Evolutionary conservation across 2,329 filamentous ascomycete species (phyloP).

Genomic region (Fusarium subtropicale): DNA sequence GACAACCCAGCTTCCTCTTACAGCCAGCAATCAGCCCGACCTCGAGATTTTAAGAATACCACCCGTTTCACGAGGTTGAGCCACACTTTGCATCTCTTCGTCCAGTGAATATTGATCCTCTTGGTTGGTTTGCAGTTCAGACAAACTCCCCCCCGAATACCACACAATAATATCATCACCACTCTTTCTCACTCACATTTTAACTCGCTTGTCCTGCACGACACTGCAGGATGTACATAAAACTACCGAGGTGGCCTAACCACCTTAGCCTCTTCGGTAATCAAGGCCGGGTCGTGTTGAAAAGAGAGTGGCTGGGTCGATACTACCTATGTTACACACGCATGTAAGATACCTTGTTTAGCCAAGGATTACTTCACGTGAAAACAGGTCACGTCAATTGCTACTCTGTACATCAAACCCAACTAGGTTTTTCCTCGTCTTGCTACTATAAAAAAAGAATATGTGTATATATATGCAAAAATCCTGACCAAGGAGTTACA

Average conservation of each 20-base stretch:
- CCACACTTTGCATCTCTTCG: background rate
- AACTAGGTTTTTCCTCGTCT: background rate
- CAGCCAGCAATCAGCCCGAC: slow-evolving; percentile 13
- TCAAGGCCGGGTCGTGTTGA: slow-evolving; percentile 29
- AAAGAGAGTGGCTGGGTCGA: slow-evolving; percentile 40
- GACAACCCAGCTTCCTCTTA: slow-evolving; percentile 36
- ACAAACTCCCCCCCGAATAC: background rate
- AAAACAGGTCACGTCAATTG: slow-evolving; percentile 17
- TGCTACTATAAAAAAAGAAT: slow-evolving; percentile 4
- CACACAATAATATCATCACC: background rate
- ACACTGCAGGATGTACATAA: slow-evolving; percentile 27
- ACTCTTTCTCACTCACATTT: background rate
- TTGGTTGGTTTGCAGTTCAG: background rate
- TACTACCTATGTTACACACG: slow-evolving; percentile 3
- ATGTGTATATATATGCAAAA: slow-evolving; percentile 21
- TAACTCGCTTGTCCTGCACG: slow-evolving; percentile 20
- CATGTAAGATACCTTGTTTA: background rate
- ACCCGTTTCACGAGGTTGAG: background rate
- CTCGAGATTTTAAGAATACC: slow-evolving; percentile 1
- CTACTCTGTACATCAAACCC: background rate
- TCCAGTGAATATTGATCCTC: background rate
- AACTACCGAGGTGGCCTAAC: slow-evolving; percentile 34
- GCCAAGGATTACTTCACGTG: slow-evolving; percentile 38
- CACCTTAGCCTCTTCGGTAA: slow-evolving; percentile 37
- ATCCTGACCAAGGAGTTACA: slow-evolving; percentile 20